These are phyloP conservation scores for Eucalyptus polyanthemos DNA, from an alignment of 345 rosid species.

Conservation along the genomic window DNA sequence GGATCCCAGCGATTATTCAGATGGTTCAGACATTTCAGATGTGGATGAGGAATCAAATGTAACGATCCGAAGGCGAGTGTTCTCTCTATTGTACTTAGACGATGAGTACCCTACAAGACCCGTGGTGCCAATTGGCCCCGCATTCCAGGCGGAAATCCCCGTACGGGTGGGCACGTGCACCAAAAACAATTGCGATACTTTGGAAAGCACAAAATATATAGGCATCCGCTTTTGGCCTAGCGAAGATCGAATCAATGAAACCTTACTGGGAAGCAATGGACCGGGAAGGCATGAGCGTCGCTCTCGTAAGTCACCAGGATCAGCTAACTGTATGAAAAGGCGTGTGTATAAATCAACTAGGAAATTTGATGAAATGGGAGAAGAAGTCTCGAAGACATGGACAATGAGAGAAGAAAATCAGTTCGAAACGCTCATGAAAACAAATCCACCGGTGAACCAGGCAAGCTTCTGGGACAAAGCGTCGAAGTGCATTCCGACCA, in stretches of 20 bases:
- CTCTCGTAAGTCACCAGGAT: constrained; percentile 16
- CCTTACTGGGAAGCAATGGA: constrained; percentile 7
- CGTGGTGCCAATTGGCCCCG: constrained; percentile 25
- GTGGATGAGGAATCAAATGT: background rate
- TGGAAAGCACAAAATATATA: constrained; percentile 17
- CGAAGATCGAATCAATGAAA: background rate
- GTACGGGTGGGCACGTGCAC: constrained; percentile 15
- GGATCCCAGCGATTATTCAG: background rate
- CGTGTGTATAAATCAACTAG: constrained; percentile 8
- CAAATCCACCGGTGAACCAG: background rate
- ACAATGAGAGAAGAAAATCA: constrained; percentile 14
- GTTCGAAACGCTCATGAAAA: constrained; percentile 14
- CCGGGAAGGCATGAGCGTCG: constrained; percentile 20
- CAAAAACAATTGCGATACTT: constrained; percentile 8
- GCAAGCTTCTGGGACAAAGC: constrained; percentile 17
- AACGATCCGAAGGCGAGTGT: background rate
- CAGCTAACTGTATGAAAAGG: constrained; percentile 9
- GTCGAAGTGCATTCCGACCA: constrained; percentile 9
- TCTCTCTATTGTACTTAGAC: background rate
- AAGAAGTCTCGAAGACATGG: constrained; percentile 17
- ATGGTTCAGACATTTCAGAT: background rate
- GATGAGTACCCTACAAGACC: constrained; percentile 1
- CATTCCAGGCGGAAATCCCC: constrained; percentile 37
- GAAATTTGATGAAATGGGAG: constrained; percentile 35
- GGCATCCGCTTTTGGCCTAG: constrained; percentile 34